Evolutionary conservation across 2,329 filamentous ascomycete species (phyloP).

Genomic region (Colletotrichum destructivum): DNA sequence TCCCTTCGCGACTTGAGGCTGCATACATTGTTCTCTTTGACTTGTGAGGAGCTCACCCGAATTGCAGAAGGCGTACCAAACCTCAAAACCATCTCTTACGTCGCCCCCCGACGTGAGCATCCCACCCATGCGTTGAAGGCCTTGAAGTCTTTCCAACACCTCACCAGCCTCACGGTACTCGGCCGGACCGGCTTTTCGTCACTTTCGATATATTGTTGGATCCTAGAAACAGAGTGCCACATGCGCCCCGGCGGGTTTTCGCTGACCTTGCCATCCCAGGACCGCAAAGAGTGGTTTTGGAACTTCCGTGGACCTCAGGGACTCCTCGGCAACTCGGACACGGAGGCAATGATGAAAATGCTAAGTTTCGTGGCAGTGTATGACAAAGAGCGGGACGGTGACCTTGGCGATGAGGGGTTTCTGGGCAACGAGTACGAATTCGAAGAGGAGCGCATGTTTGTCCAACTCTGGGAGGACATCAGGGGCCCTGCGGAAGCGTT

Average conservation of each 20-base stretch:
- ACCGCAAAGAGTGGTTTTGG: background rate
- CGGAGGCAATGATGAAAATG: background rate
- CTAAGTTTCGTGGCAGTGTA: conserved; percentile 8
- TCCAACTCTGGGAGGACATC: conserved; percentile 13
- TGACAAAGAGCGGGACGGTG: background rate
- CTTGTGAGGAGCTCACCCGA: background rate
- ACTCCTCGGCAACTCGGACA: background rate
- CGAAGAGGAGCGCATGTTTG: conserved; percentile 22
- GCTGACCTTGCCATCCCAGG: conserved; percentile 19
- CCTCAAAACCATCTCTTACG: conserved; percentile 17
- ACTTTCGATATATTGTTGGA: background rate
- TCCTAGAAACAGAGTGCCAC: conserved; percentile 1
- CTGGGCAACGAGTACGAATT: conserved; percentile 2
- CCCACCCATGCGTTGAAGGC: background rate
- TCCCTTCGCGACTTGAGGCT: conserved; percentile 28
- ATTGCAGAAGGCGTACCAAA: background rate
- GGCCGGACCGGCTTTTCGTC: conserved; percentile 15
- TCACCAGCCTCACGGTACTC: conserved; percentile 17
- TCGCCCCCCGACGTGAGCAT: background rate
- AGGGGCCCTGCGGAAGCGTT: conserved; percentile 8
- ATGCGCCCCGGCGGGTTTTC: conserved; percentile 15
- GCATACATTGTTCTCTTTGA: conserved; percentile 7
- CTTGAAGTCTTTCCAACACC: conserved; percentile 17
- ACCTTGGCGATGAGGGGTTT: background rate
- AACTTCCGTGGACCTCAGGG: background rate